Evolutionary conservation across 2,329 filamentous ascomycete species (phyloP).

Genomic region (Aureobasidium pullulans): DNA sequence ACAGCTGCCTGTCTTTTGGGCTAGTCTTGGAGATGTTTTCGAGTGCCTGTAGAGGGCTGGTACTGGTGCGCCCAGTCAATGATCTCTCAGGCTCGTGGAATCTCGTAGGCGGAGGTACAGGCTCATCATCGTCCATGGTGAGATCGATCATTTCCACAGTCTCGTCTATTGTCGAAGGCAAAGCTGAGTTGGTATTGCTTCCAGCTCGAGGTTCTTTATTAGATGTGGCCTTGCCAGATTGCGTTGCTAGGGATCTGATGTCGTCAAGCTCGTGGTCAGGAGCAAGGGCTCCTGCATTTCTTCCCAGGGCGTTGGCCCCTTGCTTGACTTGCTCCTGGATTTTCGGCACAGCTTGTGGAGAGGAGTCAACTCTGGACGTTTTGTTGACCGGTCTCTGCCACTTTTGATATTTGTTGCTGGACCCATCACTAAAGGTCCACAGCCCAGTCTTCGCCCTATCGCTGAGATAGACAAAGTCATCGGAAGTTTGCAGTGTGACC

Average conservation of each 20-base stretch:
- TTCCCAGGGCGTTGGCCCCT: not conserved
- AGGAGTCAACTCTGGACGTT: not conserved
- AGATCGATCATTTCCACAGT: not conserved
- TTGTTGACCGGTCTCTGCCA: not conserved
- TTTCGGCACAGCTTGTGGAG: not conserved
- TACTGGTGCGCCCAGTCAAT: not conserved
- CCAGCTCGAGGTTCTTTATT: not conserved
- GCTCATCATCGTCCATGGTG: conserved; percentile 1
- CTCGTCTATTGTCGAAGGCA: not conserved
- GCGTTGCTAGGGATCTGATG: not conserved
- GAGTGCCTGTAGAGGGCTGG: not conserved
- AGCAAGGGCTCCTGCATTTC: not conserved
- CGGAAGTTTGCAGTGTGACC: conserved; percentile 15
- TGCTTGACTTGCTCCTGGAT: not conserved
- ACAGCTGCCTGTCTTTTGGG: too few relatives aligned
- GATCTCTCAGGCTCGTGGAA: too few relatives aligned
- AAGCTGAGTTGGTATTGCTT: not conserved
- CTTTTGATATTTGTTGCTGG: not conserved
- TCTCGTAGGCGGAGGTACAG: not conserved
- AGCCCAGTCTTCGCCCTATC: not conserved
- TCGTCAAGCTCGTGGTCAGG: not conserved
- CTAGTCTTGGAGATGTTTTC: not conserved
- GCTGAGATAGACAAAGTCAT: conserved; percentile 17
- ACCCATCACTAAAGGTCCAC: not conserved
- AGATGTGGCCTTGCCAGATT: not conserved